Conservation (phyloP, 495 filamentous ascomycete genomes). For the Tuber magnatum region DNA sequence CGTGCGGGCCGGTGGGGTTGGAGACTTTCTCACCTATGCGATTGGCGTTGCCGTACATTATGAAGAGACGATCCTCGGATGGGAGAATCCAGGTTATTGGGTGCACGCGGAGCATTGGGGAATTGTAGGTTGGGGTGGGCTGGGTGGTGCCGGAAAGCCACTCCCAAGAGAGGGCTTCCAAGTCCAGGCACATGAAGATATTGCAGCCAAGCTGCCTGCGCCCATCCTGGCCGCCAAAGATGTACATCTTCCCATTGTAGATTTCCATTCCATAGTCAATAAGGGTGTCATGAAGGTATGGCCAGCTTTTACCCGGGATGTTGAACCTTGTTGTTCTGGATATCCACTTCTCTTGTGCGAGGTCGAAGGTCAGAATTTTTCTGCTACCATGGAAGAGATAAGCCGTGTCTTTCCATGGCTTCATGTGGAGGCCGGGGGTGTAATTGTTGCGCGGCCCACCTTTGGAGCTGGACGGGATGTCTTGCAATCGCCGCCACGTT, state of each 20-base stretch:
- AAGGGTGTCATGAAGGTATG: slow-evolving; percentile 16
- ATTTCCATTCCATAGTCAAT: slow-evolving; percentile 32
- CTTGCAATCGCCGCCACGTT: slow-evolving; percentile 27
- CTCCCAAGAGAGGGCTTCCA: slow-evolving; percentile 23
- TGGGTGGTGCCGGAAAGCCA: slow-evolving; percentile 29
- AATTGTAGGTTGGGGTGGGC: slow-evolving; percentile 21
- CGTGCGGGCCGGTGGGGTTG: slow-evolving; percentile 14
- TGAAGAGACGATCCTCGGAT: slow-evolving; percentile 20
- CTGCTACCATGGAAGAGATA: slow-evolving; percentile 29
- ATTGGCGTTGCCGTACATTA: slow-evolving; percentile 36
- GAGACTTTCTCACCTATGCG: slow-evolving; percentile 27
- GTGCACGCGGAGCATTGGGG: slow-evolving; percentile 30
- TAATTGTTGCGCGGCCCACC: slow-evolving; percentile 23
- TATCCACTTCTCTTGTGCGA: slow-evolving; percentile 19
- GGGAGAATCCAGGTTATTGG: slow-evolving; percentile 27
- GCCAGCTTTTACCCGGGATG: slow-evolving; percentile 20
- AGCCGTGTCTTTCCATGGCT: slow-evolving; percentile 23
- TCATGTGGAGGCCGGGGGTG: slow-evolving; percentile 30
- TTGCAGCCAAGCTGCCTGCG: slow-evolving; percentile 32
- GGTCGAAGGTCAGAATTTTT: slow-evolving; percentile 24
- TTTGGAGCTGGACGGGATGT: slow-evolving; percentile 19
- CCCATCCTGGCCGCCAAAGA: slow-evolving; percentile 32
- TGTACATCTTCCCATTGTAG: slow-evolving; percentile 26
- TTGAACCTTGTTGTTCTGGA: slow-evolving; percentile 14
- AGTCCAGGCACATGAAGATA: slow-evolving; percentile 28